Percentiles rank a stretch among this genome's conserved stretches.
Conservation (phyloP, 805 yeast genomes). For the Ogataea pignaliae region DNA sequence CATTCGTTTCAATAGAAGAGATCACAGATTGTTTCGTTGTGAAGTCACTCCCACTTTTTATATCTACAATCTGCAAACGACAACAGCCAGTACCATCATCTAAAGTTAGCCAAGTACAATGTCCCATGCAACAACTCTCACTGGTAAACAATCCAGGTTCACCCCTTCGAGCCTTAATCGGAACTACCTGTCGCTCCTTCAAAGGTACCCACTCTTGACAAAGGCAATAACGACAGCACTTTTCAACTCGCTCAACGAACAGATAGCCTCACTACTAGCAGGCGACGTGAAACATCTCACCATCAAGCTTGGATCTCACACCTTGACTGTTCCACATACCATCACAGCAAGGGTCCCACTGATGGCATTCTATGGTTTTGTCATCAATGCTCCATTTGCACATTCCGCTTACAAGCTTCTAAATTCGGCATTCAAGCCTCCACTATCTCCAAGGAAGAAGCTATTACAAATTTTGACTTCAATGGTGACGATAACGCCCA, state of each 20-base stretch:
- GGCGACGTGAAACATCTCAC: slow-evolving; percentile 36
- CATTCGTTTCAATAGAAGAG: no score
- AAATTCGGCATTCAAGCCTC: slow-evolving; percentile 40
- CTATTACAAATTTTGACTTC: slow-evolving; percentile 48
- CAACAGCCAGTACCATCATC: no score
- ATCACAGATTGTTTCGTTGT: no score
- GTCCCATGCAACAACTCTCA: neutral
- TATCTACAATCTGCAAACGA: no score
- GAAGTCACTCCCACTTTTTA: no score
- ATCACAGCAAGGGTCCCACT: slow-evolving; percentile 43
- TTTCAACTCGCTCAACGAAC: slow-evolving; percentile 54
- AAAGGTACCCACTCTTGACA: slow-evolving; percentile 51
- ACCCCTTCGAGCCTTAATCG: slow-evolving; percentile 9
- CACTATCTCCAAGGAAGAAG: slow-evolving; percentile 36
- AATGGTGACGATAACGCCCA: slow-evolving; percentile 53
- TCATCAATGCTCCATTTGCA: slow-evolving; percentile 52
- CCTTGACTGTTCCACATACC: slow-evolving; percentile 33
- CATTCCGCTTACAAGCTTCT: slow-evolving; percentile 49
- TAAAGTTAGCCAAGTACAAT: no score
- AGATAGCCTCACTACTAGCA: slow-evolving; percentile 48
- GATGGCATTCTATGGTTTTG: slow-evolving; percentile 53
- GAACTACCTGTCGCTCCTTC: slow-evolving; percentile 35
- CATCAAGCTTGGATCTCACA: slow-evolving; percentile 10
- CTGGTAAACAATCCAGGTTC: neutral
- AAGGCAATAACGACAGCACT: slow-evolving; percentile 54